Conservation (phyloP, 2,329 filamentous ascomycete species). For the Xylaria sp. region DNA sequence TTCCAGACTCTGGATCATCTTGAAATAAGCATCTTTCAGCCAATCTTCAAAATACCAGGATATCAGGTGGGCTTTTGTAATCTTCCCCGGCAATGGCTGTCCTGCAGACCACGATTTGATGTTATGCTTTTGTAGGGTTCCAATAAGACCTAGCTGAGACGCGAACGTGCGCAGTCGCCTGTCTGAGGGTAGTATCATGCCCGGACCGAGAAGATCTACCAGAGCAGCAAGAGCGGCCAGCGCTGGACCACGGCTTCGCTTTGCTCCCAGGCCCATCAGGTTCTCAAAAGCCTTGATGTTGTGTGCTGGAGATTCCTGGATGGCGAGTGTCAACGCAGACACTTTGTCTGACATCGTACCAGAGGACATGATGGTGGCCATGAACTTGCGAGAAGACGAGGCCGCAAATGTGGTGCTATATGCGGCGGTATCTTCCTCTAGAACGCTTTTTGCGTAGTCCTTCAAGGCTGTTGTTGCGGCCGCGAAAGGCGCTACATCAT, state of each 20-base stretch:
- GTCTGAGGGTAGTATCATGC: conserved; percentile 83
- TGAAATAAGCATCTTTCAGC: conserved; percentile 94
- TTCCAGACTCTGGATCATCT: conserved; percentile 90
- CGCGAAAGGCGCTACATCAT: conserved; percentile 57
- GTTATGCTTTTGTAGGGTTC: conserved; percentile 72
- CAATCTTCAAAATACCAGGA: conserved; percentile 95
- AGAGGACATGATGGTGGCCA: conserved; percentile 95
- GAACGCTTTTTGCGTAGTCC: conserved; percentile 76
- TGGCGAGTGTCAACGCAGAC: conserved; percentile 90
- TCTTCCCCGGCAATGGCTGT: conserved; percentile 76
- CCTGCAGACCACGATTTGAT: conserved; percentile 71
- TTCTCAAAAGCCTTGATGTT: conserved; percentile 90
- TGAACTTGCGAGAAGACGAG: conserved; percentile 92
- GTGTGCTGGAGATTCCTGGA: conserved; percentile 96
- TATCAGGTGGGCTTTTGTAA: conserved; percentile 82
- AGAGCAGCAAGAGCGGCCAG: conserved; percentile 91
- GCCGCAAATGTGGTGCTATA: conserved; percentile 80
- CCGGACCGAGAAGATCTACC: conserved; percentile 93
- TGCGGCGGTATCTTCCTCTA: conserved; percentile 80
- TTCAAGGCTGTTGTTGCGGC: conserved; percentile 65
- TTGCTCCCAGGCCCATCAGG: conserved; percentile 83
- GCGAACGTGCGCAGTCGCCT: conserved; percentile 84
- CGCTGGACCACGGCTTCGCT: conserved; percentile 92
- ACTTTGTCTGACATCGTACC: conserved; percentile 97
- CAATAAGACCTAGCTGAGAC: conserved; percentile 80